Evolutionary conservation across 1,284 basidiomycete species (phyloP), one percentile per base, ranked within the genome.

Genomic region (Neonothopanus nambi): DNA sequence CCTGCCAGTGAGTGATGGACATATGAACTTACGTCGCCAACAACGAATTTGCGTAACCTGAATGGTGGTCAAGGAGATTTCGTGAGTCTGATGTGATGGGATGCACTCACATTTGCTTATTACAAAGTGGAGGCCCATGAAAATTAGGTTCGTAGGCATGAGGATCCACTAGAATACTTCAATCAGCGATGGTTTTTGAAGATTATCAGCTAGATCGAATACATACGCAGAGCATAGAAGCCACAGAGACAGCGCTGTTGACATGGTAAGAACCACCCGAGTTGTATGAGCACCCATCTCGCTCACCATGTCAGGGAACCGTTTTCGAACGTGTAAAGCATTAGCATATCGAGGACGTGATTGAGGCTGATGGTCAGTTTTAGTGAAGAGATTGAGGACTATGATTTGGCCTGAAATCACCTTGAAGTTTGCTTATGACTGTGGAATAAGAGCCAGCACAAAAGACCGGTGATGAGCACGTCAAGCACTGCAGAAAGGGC

Each of bases 241-340:
- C 54, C 8, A 73, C 56, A 33, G 72, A 63, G 3, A 62, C 61
- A 40, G 73, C 53, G 56, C 78, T 80, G 30, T 33, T 18, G 36
- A 8, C 18, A 5, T 3, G 18, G 12, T 7, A 13, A 15, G 18
- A 15, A 17, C 28, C 9, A 8, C 6, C 17, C 28, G 33, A 36
- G 30, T 7, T 18, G 18, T 43, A 9, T 26, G 43, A 28, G n/a
- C 15, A 42, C 6, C 28, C 13, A 13, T 35, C 40, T 20, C 38
- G 3, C 3, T 49, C 66, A 78, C 79, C 70, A 74, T 11, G 80
- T 82, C 9, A 82, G 57, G 3, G 71, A 60, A 3, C 80, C 81
- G 3, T 75, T 82, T 55, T 83, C 79, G 12, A 83, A 63, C 0
- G 81, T 77, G 51, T 82, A 82, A 2, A 81, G 52, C 45, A 78